Evolutionary conservation across 2,329 filamentous ascomycete genomes (phyloP), one percentile per base, ranked within the genome.

Genomic region (Metarhizium album): DNA sequence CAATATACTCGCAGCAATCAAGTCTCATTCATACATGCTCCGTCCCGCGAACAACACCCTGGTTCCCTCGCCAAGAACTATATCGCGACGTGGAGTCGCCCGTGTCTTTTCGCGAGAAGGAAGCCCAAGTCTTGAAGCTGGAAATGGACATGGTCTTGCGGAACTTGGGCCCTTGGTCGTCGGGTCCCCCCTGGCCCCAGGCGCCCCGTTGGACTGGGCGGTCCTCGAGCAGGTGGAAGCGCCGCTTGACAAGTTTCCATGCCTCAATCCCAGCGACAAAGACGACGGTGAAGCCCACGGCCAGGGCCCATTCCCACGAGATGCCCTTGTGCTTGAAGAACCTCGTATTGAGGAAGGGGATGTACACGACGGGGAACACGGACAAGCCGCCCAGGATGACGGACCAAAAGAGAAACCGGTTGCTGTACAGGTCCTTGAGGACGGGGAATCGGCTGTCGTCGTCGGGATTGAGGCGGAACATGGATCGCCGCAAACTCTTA

Each of bases 241-340:
- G 59, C 47, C 85, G 73, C 78, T 90, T 90, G 54, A 68, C 65
- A 59, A 75, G 75, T 70, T 90, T 89, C 84, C 85, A 90, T 9
- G 70, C 64, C 70, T 90, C 86, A 40, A 88, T 75, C 24, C 83
- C 82, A 0, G 74, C 64, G 45, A 90, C 75, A 61, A 84, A 90
- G 3, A 87, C 61, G 13, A 83, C 55, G 0, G 82, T 76, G 52
- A 79, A 80, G 20, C 81, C 76, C 31, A 87, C 71, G 0, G 84
- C 78, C 5, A 90, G 70, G 1, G 75, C 79, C 85, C 84, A 90
- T 63, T 89, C 86, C 86, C 86, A 90, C 18, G 71, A 75, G 58
- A 90, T 88, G 18, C 73, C 75, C 7, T 70, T 75, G 68, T 89
- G 85, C 69, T 86, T 84, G 74, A 89, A 87, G 37, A 89, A 84